Evolutionary conservation across 805 yeast genomes (phyloP), one percentile per base, ranked within the genome.

Genomic region (Metschnikowia hibisci): DNA sequence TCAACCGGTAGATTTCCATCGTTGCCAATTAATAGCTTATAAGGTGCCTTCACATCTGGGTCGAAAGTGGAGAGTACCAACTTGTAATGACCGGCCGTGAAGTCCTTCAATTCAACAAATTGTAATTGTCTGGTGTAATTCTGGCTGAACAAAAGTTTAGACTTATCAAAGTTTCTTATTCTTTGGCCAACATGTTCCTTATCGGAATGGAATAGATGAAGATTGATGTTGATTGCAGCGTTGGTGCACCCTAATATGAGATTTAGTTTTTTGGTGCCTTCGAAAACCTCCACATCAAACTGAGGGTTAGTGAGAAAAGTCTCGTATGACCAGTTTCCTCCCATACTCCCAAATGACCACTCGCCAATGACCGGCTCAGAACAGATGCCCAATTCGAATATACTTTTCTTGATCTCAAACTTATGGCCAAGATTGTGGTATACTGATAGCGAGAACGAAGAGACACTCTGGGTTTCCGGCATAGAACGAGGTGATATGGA

Each of bases 271-370:
- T 60, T 47, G 8, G 48, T 37, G 3, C 41, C 43, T 2, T 48
- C 44, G 2, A 42, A 28, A 0, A 61, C 56, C 10, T 56, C 55
- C 1, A 73, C 29, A 7, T 49, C 55, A 39, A 65, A 80, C 48
- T 80, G 86, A 0, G 87, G 87, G 48, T 82, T 82, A 8, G 64
- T 53, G 15, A 74, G 54, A 50, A 69, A 82, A 0, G 73, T 58
- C 6, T 73, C 63, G 18, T 63, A 45, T 0, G 73, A 46, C 78
- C 80, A 77, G 51, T 69, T 76, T 0, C 88, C 87, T 2, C 86
- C 87, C 34, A 72, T 58, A 12, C 57, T 59, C 3, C 56, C 58
- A 1, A 60, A 51, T 9, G 59, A 58, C 87, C 87, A 82, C 20
- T 55, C 54, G 14, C 71, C 82, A 1, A 55, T 41, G 2, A 60